A percentile compares a stretch with the other conserved stretches of the same genome.
These are phyloP conservation scores for Trichoderma sp. DNA, from an alignment of 2,329 filamentous ascomycete genomes.

Conservation along the genomic window DNA sequence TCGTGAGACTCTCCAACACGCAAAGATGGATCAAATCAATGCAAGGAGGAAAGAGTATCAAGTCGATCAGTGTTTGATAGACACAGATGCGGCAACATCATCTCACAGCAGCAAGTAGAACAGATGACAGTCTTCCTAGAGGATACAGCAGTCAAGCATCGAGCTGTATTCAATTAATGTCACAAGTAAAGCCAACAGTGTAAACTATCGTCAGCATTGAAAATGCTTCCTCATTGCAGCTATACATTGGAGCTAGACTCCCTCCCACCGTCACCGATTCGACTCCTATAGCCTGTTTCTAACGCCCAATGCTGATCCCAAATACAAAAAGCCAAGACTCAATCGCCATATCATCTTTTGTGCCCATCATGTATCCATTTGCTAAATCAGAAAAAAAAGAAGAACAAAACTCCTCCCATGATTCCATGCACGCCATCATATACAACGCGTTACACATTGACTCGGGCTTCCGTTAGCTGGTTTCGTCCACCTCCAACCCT, in stretches of 20 bases:
- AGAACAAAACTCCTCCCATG: neutral
- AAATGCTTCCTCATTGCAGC: neutral
- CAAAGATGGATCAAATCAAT: neutral
- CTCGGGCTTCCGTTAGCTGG: neutral
- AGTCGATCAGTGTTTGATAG: no score
- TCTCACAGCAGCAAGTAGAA: neutral
- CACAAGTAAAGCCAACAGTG: neutral
- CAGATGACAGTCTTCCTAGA: neutral
- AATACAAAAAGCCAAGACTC: neutral
- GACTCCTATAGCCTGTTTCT: neutral
- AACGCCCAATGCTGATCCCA: neutral
- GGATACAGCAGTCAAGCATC: neutral
- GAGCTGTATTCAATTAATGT: neutral
- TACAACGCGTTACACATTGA: constrained; percentile 11
- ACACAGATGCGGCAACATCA: no score
- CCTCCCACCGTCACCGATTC: neutral
- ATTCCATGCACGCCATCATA: constrained; percentile 4
- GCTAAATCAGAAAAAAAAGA: neutral
- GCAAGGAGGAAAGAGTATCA: no score
- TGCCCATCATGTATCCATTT: constrained; percentile 10
- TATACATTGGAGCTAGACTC: neutral
- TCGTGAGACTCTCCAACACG: neutral
- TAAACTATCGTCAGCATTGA: neutral
- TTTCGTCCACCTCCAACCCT: constrained; percentile 58
- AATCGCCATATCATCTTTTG: neutral